A percentile compares a stretch with the other conserved stretches of the same genome.
Evolutionary conservation across 768 basidiomycete genomes (phyloP).

Genomic region (Mycena kentingensis): DNA sequence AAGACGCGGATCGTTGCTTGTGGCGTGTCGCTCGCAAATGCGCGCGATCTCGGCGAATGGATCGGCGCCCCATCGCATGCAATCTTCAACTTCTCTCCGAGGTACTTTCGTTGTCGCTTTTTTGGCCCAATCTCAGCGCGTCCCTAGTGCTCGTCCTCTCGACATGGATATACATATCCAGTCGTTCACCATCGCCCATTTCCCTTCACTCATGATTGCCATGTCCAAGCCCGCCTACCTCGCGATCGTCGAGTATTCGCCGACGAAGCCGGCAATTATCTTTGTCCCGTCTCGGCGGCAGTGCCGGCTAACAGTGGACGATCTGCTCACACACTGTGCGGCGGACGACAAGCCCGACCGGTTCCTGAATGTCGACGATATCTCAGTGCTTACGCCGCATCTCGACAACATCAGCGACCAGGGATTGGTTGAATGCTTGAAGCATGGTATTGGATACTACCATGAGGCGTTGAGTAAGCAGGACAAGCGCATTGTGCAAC

Average conservation of each 20-base stretch:
- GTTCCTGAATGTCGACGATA: constrained; percentile 83
- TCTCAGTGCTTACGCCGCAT: constrained; percentile 81
- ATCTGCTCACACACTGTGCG: constrained; percentile 83
- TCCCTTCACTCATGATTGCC: constrained; percentile 96
- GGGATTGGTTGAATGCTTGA: constrained; percentile 74
- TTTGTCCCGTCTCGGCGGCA: constrained; percentile 95
- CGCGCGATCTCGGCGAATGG: constrained; percentile 96
- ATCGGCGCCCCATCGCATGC: constrained; percentile 92
- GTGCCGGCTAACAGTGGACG: constrained; percentile 90
- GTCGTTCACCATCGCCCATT: constrained; percentile 94
- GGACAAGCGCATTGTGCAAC: constrained; percentile 92
- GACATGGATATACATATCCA: constrained; percentile 98
- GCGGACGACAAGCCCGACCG: constrained; percentile 84
- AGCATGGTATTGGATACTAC: constrained; percentile 92
- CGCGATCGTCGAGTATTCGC: constrained; percentile 85
- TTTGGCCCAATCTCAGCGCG: constrained; percentile 9
- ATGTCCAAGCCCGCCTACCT: constrained; percentile 99
- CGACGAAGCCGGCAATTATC: constrained; percentile 82
- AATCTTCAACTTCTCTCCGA: constrained; percentile 97
- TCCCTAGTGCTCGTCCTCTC: constrained; percentile 84
- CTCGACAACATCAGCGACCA: constrained; percentile 81
- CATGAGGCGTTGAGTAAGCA: constrained; percentile 92
- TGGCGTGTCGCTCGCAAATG: constrained; percentile 93
- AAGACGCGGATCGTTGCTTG: constrained; percentile 95
- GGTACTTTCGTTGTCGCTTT: constrained; percentile 42